Conservation (phyloP, 1,284 basidiomycete genomes). For the Ustilago hordei region DNA sequence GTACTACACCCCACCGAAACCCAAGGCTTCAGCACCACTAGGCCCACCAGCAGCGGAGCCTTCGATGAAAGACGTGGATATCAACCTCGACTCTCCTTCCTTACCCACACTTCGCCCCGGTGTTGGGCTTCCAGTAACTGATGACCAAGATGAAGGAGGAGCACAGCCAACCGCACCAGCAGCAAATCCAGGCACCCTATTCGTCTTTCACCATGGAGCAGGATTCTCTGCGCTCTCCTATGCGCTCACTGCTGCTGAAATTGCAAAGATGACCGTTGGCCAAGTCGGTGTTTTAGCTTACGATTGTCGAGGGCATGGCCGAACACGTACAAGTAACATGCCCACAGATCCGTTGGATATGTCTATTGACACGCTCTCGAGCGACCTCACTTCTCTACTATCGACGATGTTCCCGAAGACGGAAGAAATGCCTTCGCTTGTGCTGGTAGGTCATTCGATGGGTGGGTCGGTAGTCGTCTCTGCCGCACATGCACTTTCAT, state of each 20-base stretch:
- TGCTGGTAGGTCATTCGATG: constrained; percentile 70
- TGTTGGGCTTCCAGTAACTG: constrained; percentile 40
- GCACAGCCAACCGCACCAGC: constrained; percentile 62
- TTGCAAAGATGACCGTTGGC: constrained; percentile 76
- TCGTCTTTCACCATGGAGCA: constrained; percentile 94
- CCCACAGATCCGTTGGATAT: constrained; percentile 44
- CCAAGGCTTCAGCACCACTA: not conserved
- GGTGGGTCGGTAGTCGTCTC: constrained; percentile 64
- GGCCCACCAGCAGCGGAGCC: not conserved
- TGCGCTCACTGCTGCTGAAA: constrained; percentile 85
- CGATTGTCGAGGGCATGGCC: constrained; percentile 88
- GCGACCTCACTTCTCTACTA: constrained; percentile 50
- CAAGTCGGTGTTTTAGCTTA: constrained; percentile 85
- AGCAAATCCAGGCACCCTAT: constrained; percentile 74
- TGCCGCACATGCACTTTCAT: constrained; percentile 49
- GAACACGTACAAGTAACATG: constrained; percentile 18
- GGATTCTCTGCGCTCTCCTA: constrained; percentile 90
- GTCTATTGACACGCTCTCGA: constrained; percentile 56
- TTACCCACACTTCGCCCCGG: constrained; percentile 49
- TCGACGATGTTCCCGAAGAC: constrained; percentile 46
- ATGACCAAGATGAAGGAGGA: constrained; percentile 65
- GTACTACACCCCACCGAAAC: constrained; percentile 65
- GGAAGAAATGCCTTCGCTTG: constrained; percentile 53
- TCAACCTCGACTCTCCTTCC: constrained; percentile 16
- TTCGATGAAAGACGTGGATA: constrained; percentile 16